phyloP scores from a whole-genome alignment of 805 yeast genomes.

The Torulaspora gathmanii region DNA sequence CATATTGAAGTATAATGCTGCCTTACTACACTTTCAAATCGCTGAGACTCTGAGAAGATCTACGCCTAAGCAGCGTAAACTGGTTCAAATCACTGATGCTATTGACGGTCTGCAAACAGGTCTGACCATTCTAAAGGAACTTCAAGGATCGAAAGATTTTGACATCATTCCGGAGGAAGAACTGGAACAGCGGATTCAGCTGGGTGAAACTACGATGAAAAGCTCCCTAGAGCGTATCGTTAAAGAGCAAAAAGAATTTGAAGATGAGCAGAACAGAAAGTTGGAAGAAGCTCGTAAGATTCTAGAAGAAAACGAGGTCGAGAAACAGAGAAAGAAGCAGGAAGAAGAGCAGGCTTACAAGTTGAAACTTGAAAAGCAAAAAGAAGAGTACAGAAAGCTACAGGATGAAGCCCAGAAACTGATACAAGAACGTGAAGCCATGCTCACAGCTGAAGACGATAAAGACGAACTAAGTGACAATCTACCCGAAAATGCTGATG shows the following conservation, averaged over 20 bases:
- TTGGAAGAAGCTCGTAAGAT: conserved; percentile 68
- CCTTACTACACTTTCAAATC: conserved; percentile 77
- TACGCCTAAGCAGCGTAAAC: conserved; percentile 52
- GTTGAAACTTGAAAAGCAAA: conserved; percentile 46
- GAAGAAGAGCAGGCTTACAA: conserved; percentile 48
- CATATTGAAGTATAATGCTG: conserved; percentile 67
- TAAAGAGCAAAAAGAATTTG: conserved; percentile 67
- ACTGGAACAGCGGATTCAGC: conserved; percentile 75
- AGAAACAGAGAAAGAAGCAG: conserved; percentile 43
- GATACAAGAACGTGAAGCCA: conserved; percentile 50
- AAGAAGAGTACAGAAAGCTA: conserved; percentile 45
- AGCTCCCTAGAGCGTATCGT: conserved; percentile 66
- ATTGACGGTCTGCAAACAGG: conserved; percentile 58
- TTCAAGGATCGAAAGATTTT: conserved; percentile 45
- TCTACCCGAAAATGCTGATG: conserved; percentile 35
- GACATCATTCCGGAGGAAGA: conserved; percentile 81
- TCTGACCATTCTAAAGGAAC: conserved; percentile 50
- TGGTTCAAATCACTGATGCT: conserved; percentile 56
- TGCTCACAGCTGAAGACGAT: conserved; percentile 40
- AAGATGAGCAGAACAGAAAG: conserved; percentile 51
- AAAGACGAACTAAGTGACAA: conserved; percentile 38
- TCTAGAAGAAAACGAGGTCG: conserved; percentile 53
- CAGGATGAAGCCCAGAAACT: conserved; percentile 56
- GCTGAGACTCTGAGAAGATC: conserved; percentile 76
- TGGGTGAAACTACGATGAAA: conserved; percentile 72